phyloP scores from a whole-genome alignment of 1,139 yeast species.

The Tardiomyces depauwii region DNA sequence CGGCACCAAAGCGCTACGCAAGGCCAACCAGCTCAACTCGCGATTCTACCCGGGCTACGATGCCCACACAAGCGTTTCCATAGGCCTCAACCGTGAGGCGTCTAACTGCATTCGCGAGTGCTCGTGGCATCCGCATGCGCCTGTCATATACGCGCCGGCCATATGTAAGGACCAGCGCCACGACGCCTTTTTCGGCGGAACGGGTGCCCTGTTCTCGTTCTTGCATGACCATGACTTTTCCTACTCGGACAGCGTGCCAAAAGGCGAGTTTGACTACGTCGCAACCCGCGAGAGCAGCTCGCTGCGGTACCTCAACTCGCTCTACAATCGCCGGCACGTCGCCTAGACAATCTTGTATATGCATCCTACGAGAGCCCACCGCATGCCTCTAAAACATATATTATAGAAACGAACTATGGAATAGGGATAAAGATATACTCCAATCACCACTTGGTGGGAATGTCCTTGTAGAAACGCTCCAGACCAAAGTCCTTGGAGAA shows the following conservation, averaged over 20 bases:
- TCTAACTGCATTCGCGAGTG: conserved; percentile 6
- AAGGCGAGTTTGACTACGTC: not conserved
- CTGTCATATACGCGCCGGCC: conserved; percentile 11
- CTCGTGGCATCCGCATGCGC: conserved; percentile 14
- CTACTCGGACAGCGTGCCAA: not conserved
- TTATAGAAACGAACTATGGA: not conserved
- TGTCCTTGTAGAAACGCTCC: not conserved
- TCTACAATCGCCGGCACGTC: not conserved
- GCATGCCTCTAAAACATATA: not conserved
- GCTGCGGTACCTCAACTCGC: not conserved
- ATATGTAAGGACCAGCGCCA: conserved; percentile 2
- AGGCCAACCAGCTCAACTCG: conserved; percentile 1
- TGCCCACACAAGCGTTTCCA: not conserved
- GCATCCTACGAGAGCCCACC: not conserved
- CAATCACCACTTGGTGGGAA: not conserved
- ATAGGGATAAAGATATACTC: not conserved
- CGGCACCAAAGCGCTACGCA: conserved; percentile 1
- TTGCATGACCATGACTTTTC: conserved; percentile 5
- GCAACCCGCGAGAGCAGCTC: not conserved
- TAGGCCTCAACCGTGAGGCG: not conserved
- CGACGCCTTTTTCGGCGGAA: conserved; percentile 4
- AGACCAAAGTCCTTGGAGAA: not conserved
- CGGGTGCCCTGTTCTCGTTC: conserved; percentile 6
- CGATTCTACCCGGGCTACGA: not conserved
- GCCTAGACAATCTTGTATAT: no score